phyloP scores from a whole-genome alignment of 23 red algal species.

The Chondrus crispus region DNA sequence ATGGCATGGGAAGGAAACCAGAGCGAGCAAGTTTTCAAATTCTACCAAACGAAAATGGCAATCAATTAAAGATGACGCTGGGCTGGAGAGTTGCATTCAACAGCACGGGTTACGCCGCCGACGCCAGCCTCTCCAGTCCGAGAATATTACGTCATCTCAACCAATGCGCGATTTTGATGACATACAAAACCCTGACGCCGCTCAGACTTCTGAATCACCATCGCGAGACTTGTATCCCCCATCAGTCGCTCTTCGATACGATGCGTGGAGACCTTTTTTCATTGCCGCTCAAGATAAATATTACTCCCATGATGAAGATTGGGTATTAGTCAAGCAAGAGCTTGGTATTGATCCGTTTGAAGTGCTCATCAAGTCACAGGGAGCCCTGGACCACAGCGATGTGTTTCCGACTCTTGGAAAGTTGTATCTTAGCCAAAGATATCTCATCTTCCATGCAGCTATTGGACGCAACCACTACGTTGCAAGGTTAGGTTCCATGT shows the following conservation, averaged over 20 bases:
- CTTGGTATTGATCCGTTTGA: conserved; percentile 72
- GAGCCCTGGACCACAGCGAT: conserved; percentile 77
- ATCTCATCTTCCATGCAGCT: conserved; percentile 70
- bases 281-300: conserved; percentile 61
- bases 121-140: background rate
- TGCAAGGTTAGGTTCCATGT: conserved; percentile 43
- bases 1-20: background rate
- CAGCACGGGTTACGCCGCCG: background rate
- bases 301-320: conserved; percentile 54
- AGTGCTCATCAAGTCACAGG: conserved; percentile 61
- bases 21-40: too few species aligned
- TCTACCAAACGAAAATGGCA: too few species aligned
- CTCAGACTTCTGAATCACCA: background rate
- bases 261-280: conserved; percentile 63
- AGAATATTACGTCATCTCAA: background rate
- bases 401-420: conserved; percentile 68
- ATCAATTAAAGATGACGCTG: too few species aligned
- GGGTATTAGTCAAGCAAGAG: conserved; percentile 46
- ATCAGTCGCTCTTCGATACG: conserved; percentile 32
- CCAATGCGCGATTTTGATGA: background rate
- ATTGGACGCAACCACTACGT: conserved; percentile 77
- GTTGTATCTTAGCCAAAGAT: conserved; percentile 72
- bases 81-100: too few species aligned
- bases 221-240: conserved; percentile 53
- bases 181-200: background rate